Base-by-base conservation (phyloP, 1,284 basidiomycete genomes). In the Heterobasidion parviporum region DNA sequence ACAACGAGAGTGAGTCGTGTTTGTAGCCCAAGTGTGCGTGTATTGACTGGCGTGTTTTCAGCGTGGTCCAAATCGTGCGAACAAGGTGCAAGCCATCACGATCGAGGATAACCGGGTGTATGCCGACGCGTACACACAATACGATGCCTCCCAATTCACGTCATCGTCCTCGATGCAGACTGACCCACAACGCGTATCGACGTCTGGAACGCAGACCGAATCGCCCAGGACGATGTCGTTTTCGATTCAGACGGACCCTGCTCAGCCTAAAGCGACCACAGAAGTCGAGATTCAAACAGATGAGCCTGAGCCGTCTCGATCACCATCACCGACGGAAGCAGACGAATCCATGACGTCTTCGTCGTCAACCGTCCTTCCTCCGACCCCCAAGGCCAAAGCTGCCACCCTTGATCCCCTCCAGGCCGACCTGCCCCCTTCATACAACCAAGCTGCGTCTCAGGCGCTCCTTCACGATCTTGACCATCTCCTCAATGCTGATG, bases 31-130 rank as follows among this genome's bases (percentile, higher is more conserved):
- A 32, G 36, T 38, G 32, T 32, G 14, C 18, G 43, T 52, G 50
- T 50, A 18, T 53, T 57, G 49, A 61, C 38, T 3, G 1, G 10
- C 32, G 36, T 44, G 12, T 34, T 26, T 59, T 43, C 65, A 88
- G 87, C 89, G 85, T 68, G 81, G 89, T 38, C 73, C 77, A 8
- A 80, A 77, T 68, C 80, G 83, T 14, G 75, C 76, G 1, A 82
- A 77, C 63, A 75, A 74, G 60, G 63, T 72, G 16, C 77, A 80
- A 58, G 74, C 76, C 1, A 65, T 76, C 46, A 77, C 73, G n/a
- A 74, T 86, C 57, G 81, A 85, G 62, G 87, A 89, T 59, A 68
- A 75, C 47, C 89, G 81, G 63, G 83, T 86, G 62, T 91, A 87
- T 66, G 78, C 79, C 2, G 87, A 91, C 61, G 81, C 74, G 20